Percentiles rank a stretch among this genome's conserved stretches.
phyloP scores from a whole-genome alignment of 345 rosid genomes.

The Citrus australasica region DNA sequence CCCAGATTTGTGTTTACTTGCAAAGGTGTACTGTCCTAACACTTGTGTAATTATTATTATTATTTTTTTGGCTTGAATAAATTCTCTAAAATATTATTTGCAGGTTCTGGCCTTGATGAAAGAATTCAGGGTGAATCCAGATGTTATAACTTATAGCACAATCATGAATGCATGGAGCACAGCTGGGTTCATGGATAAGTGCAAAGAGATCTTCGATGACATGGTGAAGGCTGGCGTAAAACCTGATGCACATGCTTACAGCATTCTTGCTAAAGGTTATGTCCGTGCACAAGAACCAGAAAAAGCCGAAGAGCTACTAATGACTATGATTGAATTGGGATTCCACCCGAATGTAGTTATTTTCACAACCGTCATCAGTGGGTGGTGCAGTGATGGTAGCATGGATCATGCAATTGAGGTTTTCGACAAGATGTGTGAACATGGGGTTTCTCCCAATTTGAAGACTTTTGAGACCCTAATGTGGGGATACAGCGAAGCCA shows the following conservation, averaged over 20 bases:
- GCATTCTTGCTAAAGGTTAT: slow-evolving; percentile 67
- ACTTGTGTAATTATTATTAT: too few species aligned
- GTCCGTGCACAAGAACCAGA: slow-evolving; percentile 50
- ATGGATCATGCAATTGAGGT: slow-evolving; percentile 49
- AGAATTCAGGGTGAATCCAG: slow-evolving; percentile 51
- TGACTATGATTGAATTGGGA: slow-evolving; percentile 35
- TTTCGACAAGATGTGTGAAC: slow-evolving; percentile 50
- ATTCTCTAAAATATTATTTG: slow-evolving; percentile 2
- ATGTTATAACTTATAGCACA: slow-evolving; percentile 60
- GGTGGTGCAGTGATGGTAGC: slow-evolving; percentile 55
- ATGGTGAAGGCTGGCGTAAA: slow-evolving; percentile 53
- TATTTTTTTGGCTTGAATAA: too few species aligned
- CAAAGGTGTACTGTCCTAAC: neutral
- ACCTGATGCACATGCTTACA: slow-evolving; percentile 54
- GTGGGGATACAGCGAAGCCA: slow-evolving; percentile 50
- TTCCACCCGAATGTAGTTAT: slow-evolving; percentile 46
- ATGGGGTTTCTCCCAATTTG: slow-evolving; percentile 50
- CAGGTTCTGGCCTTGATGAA: slow-evolving; percentile 64
- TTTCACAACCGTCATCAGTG: slow-evolving; percentile 57
- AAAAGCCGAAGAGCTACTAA: slow-evolving; percentile 53
- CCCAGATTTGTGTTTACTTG: neutral
- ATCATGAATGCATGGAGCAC: slow-evolving; percentile 77
- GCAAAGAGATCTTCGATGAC: slow-evolving; percentile 55
- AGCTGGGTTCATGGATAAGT: slow-evolving; percentile 62
- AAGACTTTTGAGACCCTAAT: slow-evolving; percentile 57